phyloP scores from a whole-genome alignment of 306 rosid species.

The Vachellia collinsii region DNA sequence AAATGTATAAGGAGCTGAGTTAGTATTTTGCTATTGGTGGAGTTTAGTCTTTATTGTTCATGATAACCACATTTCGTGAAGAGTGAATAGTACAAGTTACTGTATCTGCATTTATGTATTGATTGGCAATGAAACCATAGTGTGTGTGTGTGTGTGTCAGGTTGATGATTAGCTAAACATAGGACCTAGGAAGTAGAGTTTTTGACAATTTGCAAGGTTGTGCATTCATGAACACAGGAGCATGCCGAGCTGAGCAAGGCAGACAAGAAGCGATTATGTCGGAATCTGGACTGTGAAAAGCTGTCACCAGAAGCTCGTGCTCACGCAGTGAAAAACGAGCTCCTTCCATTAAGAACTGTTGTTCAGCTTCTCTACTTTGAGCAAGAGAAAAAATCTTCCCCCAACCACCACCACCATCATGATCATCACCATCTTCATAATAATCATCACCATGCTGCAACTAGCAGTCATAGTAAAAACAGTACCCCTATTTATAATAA shows the following conservation, averaged over 20 bases:
- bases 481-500: conserved; percentile 9
- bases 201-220: not conserved
- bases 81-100: no score
- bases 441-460: conserved; percentile 27
- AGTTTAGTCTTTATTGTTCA: no score
- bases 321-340: conserved; percentile 80
- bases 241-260: conserved; percentile 69
- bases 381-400: conserved; percentile 67
- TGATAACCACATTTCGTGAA: not conserved
- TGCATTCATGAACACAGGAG: conserved; percentile 49
- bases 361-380: conserved; percentile 84
- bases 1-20: no score
- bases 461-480: conserved; percentile 28
- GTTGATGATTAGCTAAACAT: not conserved
- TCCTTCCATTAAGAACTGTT: conserved; percentile 77
- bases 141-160: not conserved
- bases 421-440: not conserved
- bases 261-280: conserved; percentile 72
- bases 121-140: not conserved
- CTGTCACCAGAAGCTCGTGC: conserved; percentile 66
- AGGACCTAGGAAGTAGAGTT: not conserved
- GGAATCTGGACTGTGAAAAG: conserved; percentile 71
- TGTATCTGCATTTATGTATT: not conserved
- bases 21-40: no score
- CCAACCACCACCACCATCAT: not conserved